phyloP scores from a whole-genome alignment of 2,329 filamentous ascomycete species.

The Thermochaetoides dissita region DNA sequence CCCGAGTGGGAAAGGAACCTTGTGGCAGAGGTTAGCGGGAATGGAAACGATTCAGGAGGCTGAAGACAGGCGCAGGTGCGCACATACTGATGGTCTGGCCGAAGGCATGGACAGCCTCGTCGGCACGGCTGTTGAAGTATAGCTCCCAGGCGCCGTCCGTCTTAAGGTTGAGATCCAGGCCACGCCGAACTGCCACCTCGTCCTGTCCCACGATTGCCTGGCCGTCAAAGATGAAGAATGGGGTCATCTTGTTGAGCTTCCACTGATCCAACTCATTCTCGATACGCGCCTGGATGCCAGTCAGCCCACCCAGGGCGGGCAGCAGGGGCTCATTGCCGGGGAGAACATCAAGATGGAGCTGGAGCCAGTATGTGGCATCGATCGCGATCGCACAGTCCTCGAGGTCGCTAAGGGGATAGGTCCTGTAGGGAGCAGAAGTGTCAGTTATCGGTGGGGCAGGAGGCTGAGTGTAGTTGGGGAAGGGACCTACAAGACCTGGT shows the following conservation, averaged over 20 bases:
- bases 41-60: no score
- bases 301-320: slow-evolving; percentile 76
- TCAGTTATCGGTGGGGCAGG: slow-evolving; percentile 6
- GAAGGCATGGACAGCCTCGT: slow-evolving; percentile 74
- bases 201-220: slow-evolving; percentile 66
- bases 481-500: slow-evolving; percentile 10
- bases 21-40: slow-evolving; percentile 9
- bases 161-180: slow-evolving; percentile 50
- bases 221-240: slow-evolving; percentile 85
- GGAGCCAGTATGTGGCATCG: slow-evolving; percentile 81
- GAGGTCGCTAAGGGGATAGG: slow-evolving; percentile 53
- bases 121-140: slow-evolving; percentile 68
- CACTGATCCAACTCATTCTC: slow-evolving; percentile 63
- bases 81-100: slow-evolving; percentile 56
- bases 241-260: slow-evolving; percentile 54
- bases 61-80: background rate
- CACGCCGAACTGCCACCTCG: slow-evolving; percentile 50
- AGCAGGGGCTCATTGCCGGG: slow-evolving; percentile 75
- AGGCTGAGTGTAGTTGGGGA: background rate
- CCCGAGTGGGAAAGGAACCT: slow-evolving; percentile 59
- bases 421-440: slow-evolving; percentile 22
- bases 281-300: slow-evolving; percentile 63
- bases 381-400: slow-evolving; percentile 60
- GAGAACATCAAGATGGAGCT: slow-evolving; percentile 56
- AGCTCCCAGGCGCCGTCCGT: slow-evolving; percentile 74